A percentile compares a stretch with the other conserved stretches of the same genome.
phyloP scores from a whole-genome alignment of 768 basidiomycete species.

The Daedaleopsis sinensis region DNA sequence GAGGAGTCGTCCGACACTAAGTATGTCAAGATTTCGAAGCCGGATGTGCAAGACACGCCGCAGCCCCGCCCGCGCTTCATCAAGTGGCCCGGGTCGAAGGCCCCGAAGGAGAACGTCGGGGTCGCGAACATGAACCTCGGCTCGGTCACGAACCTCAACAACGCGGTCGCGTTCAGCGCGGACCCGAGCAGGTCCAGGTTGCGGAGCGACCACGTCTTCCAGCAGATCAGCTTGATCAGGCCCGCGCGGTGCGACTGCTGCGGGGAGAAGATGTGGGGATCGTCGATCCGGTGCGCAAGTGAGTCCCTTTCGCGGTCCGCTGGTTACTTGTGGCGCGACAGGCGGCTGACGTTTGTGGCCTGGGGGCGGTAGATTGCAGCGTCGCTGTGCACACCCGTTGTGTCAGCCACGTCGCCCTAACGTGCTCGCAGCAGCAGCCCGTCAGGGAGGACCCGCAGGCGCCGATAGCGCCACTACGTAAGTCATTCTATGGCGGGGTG shows the following conservation, averaged over 20 bases:
- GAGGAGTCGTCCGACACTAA: conserved; percentile 52
- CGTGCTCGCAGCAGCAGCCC: conserved; percentile 62
- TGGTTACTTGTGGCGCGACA: background rate
- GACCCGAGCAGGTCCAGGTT: conserved; percentile 28
- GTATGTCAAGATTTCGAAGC: conserved; percentile 40
- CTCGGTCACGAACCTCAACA: too few species aligned
- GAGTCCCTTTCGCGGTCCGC: conserved; percentile 35
- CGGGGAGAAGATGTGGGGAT: conserved; percentile 98
- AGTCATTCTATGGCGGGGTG: conserved; percentile 10
- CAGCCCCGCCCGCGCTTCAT: conserved; percentile 57
- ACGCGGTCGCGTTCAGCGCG: background rate
- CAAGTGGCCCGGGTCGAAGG: conserved; percentile 69
- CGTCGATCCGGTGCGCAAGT: conserved; percentile 92
- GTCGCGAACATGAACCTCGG: conserved; percentile 10
- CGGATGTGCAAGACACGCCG: conserved; percentile 43
- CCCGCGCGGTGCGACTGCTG: conserved; percentile 95
- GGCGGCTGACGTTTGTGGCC: background rate
- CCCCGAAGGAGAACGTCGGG: conserved; percentile 45
- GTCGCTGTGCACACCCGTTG: conserved; percentile 90
- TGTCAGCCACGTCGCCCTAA: conserved; percentile 60
- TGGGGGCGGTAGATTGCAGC: conserved; percentile 70
- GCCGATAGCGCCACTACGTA: conserved; percentile 36
- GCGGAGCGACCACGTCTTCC: conserved; percentile 77
- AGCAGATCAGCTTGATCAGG: conserved; percentile 84
- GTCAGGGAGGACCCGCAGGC: conserved; percentile 32